phyloP scores from a whole-genome alignment of 805 yeast genomes.

The Candida chauliodis region DNA sequence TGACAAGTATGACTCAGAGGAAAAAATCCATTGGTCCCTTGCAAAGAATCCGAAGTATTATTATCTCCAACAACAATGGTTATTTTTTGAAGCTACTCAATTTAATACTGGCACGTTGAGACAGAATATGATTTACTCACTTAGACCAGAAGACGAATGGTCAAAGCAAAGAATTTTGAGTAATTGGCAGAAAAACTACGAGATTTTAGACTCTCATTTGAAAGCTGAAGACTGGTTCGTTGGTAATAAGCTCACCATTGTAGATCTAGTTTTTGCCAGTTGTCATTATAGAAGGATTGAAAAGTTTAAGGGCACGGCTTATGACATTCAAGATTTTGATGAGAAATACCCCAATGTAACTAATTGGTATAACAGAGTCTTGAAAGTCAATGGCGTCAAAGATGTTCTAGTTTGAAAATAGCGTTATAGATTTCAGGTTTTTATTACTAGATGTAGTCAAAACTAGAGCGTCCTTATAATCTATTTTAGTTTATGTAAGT shows the following conservation, averaged over 20 bases:
- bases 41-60: constrained; percentile 30
- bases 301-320: constrained; percentile 1
- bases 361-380: constrained; percentile 4
- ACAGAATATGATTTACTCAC: background rate
- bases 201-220: constrained; percentile 1
- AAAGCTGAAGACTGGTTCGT: constrained; percentile 48
- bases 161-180: background rate
- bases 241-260: constrained; percentile 55
- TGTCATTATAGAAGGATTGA: constrained; percentile 27
- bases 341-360: constrained; percentile 1
- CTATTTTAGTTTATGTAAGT: too few relatives aligned
- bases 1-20: constrained; percentile 55
- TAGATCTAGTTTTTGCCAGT: constrained; percentile 50
- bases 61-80: constrained; percentile 3
- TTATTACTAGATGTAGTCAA: too few relatives aligned
- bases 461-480: too few relatives aligned
- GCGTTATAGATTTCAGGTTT: too few relatives aligned
- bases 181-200: background rate
- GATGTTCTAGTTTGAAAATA: background rate
- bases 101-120: background rate
- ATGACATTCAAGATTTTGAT: constrained; percentile 3
- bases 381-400: constrained; percentile 4
- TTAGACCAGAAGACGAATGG: constrained; percentile 1
- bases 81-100: constrained; percentile 4
- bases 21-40: constrained; percentile 41